Percentiles rank a stretch among this genome's conserved stretches.
These are phyloP conservation scores for Fraxinus nigra DNA, from an alignment of 305 asterid genomes.

Conservation along the genomic window DNA sequence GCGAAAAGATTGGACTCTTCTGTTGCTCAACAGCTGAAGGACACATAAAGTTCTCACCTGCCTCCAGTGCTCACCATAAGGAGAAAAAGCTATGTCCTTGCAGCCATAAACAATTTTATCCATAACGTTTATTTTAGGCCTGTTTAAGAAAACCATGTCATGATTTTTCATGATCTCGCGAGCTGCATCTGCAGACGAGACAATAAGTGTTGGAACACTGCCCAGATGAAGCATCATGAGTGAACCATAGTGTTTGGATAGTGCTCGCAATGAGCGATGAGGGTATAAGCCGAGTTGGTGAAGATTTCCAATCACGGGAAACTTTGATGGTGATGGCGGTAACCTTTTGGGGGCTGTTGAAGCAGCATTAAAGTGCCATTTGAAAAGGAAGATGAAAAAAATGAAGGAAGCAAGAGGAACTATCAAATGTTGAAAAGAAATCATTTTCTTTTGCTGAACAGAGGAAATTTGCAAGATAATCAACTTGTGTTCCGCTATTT, in stretches of 20 bases:
- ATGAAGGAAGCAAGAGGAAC: background rate
- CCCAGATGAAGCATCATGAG: slow-evolving; percentile 19
- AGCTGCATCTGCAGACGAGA: background rate
- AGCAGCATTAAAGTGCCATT: background rate
- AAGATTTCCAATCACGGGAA: background rate
- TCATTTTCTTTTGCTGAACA: background rate
- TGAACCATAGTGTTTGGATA: slow-evolving; percentile 7
- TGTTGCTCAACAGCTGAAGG: slow-evolving; percentile 33
- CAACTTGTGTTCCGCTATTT: background rate
- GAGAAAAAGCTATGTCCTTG: slow-evolving; percentile 30
- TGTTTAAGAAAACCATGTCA: slow-evolving; percentile 38
- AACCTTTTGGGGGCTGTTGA: background rate
- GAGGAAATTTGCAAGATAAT: background rate
- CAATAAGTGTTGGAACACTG: background rate
- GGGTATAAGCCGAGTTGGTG: background rate
- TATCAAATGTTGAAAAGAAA: background rate
- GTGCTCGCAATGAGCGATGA: background rate
- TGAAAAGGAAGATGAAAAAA: background rate
- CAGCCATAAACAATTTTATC: slow-evolving; percentile 33
- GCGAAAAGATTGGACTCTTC: slow-evolving; percentile 29
- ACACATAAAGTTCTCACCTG: slow-evolving; percentile 34
- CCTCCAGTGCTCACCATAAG: slow-evolving; percentile 42
- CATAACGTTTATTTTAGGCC: slow-evolving; percentile 35
- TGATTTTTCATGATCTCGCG: slow-evolving; percentile 26
- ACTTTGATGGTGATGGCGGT: background rate